Evolutionary conservation across 2,329 filamentous ascomycete genomes (phyloP).

Genomic region (Neopestalotiopsis sp.): DNA sequence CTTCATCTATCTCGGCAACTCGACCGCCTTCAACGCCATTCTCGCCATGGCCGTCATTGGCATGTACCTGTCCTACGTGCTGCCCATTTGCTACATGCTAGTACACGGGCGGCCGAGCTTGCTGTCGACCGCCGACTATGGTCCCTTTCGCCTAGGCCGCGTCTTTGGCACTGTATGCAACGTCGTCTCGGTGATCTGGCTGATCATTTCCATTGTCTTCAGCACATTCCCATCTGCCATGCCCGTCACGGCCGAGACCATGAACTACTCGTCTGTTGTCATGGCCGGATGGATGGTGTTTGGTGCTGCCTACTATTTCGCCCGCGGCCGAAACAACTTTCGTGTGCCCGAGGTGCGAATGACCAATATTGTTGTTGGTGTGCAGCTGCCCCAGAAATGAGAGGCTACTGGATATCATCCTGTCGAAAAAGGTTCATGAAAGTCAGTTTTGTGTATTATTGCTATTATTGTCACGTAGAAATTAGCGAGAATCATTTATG

Average conservation of each 20-base stretch:
- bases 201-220: constrained; percentile 47
- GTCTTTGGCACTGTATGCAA: constrained; percentile 40
- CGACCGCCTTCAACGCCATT: constrained; percentile 50
- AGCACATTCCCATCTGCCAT: constrained; percentile 49
- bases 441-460: neutral
- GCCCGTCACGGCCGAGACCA: constrained; percentile 44
- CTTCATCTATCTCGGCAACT: constrained; percentile 47
- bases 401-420: neutral
- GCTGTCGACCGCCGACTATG: constrained; percentile 40
- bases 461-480: neutral
- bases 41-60: constrained; percentile 44
- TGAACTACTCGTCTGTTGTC: constrained; percentile 55
- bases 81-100: constrained; percentile 50
- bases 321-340: constrained; percentile 4
- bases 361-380: neutral
- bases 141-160: constrained; percentile 42
- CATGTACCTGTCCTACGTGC: constrained; percentile 50
- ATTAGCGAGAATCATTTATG: neutral
- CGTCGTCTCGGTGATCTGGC: constrained; percentile 40
- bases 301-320: constrained; percentile 7
- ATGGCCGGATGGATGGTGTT: constrained; percentile 37
- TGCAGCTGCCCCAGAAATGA: constrained; percentile 4
- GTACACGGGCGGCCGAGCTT: constrained; percentile 38
- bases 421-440: neutral
- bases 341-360: constrained; percentile 3